These are phyloP conservation scores for Monilinia aucupariae DNA, from an alignment of 2,329 filamentous ascomycete genomes.

Conservation along the genomic window DNA sequence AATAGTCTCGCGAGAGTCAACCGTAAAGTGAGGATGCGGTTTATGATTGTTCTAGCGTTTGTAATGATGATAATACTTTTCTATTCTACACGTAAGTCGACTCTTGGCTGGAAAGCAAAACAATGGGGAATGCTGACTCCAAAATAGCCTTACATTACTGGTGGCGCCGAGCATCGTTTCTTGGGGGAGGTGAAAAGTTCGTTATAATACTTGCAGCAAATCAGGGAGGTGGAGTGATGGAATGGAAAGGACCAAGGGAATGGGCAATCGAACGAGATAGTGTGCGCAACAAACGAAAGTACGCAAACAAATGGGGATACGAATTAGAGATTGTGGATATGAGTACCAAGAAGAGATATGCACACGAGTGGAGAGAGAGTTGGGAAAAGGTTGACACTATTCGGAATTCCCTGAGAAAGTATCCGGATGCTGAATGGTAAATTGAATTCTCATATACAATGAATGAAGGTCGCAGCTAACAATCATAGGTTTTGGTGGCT, in stretches of 20 bases:
- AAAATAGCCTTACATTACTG: slow-evolving; percentile 40
- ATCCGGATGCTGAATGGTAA: slow-evolving; percentile 93
- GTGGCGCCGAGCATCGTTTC: slow-evolving; percentile 66
- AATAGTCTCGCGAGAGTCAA: slow-evolving; percentile 48
- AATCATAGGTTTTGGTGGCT: slow-evolving; percentile 98
- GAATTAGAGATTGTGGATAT: slow-evolving; percentile 95
- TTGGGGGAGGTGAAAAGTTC: slow-evolving; percentile 83
- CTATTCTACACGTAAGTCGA: slow-evolving; percentile 67
- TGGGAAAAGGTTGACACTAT: slow-evolving; percentile 99
- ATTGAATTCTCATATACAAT: slow-evolving; percentile 32
- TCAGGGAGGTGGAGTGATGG: slow-evolving; percentile 94
- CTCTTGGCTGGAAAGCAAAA: not conserved
- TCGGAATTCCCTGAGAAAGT: slow-evolving; percentile 82
- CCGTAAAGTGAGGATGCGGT: slow-evolving; percentile 59
- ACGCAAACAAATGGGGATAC: slow-evolving; percentile 84
- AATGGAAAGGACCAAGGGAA: slow-evolving; percentile 95
- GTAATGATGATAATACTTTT: slow-evolving; percentile 59
- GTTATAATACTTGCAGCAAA: slow-evolving; percentile 94
- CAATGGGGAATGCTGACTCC: slow-evolving; percentile 18
- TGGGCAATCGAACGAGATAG: slow-evolving; percentile 98
- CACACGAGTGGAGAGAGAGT: slow-evolving; percentile 97
- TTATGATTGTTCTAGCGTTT: slow-evolving; percentile 55
- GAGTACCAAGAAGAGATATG: slow-evolving; percentile 97
- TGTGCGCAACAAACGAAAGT: slow-evolving; percentile 88
- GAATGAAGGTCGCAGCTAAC: slow-evolving; percentile 15